These are phyloP conservation scores for Yarrowia deformans DNA, from an alignment of 805 yeast genomes.

Conservation along the genomic window DNA sequence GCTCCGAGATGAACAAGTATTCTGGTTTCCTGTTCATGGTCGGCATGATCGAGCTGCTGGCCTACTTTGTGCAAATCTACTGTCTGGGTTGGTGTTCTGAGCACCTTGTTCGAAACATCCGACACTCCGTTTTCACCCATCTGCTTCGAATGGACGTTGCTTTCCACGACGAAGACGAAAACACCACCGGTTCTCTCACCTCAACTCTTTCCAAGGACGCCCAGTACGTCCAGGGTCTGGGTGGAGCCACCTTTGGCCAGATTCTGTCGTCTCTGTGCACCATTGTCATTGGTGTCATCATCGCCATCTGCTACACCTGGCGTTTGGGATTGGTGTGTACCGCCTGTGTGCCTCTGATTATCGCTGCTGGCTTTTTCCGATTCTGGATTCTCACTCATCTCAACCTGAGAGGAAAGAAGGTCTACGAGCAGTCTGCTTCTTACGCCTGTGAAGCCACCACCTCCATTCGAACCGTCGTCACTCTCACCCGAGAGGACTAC, in stretches of 20 bases:
- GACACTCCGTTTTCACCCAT: slow-evolving; percentile 49
- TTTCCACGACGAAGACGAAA: slow-evolving; percentile 51
- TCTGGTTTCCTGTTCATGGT: slow-evolving; percentile 51
- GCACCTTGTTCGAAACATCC: slow-evolving; percentile 50
- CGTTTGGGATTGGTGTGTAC: slow-evolving; percentile 53
- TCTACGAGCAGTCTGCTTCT: slow-evolving; percentile 53
- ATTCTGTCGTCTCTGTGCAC: slow-evolving; percentile 51
- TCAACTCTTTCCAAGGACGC: slow-evolving; percentile 53
- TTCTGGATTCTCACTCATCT: slow-evolving; percentile 49
- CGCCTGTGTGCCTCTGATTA: slow-evolving; percentile 52
- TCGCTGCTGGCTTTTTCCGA: slow-evolving; percentile 54
- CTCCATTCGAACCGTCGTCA: slow-evolving; percentile 54
- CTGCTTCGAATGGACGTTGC: slow-evolving; percentile 52
- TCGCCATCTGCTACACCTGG: slow-evolving; percentile 54
- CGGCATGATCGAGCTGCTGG: slow-evolving; percentile 48
- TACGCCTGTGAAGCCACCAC: slow-evolving; percentile 53
- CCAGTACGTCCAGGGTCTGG: slow-evolving; percentile 52
- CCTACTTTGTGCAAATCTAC: slow-evolving; percentile 45
- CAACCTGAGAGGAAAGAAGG: slow-evolving; percentile 51
- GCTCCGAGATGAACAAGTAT: slow-evolving; percentile 49
- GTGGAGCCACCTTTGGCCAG: slow-evolving; percentile 55
- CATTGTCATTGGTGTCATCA: slow-evolving; percentile 52
- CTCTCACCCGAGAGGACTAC: slow-evolving; percentile 54
- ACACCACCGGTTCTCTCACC: slow-evolving; percentile 53
- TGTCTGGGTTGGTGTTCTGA: slow-evolving; percentile 48